Evolutionary conservation across 2,329 filamentous ascomycete species (phyloP).

Genomic region (Magnaporthiopsis rhizophila): DNA sequence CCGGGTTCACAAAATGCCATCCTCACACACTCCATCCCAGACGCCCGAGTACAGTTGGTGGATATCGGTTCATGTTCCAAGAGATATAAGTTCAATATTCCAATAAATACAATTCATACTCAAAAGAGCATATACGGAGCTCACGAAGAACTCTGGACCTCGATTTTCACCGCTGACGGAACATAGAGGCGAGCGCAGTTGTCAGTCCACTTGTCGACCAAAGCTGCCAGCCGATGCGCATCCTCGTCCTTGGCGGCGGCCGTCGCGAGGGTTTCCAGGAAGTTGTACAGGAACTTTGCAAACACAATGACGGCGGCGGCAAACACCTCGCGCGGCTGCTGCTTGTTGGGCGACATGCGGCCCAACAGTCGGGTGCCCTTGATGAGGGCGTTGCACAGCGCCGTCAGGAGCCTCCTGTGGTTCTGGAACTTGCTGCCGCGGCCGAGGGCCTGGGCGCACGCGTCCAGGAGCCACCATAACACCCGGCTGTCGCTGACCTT

Average conservation of each 20-base stretch:
- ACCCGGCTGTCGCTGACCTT: not conserved
- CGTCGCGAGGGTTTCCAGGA: not conserved
- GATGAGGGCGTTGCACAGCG: not conserved
- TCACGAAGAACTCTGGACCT: not conserved
- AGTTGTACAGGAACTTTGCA: not conserved
- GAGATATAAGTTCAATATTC: no score
- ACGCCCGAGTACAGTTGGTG: no score
- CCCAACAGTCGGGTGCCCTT: not conserved
- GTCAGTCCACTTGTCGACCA: not conserved
- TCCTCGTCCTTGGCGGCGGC: not conserved
- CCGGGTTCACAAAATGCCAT: no score
- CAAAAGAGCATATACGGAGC: not conserved
- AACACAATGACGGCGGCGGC: not conserved
- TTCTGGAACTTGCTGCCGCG: not conserved
- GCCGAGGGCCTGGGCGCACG: not conserved
- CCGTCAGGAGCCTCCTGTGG: not conserved
- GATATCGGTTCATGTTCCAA: no score
- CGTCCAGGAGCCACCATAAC: not conserved
- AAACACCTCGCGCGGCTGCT: not conserved
- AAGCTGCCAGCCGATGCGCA: not conserved
- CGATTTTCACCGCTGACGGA: no score
- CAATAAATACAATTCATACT: no score
- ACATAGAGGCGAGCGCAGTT: not conserved
- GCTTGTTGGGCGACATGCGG: not conserved
- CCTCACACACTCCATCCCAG: no score